Evolutionary conservation across 306 rosid genomes (phyloP), one percentile per base, ranked within the genome.

Genomic region (Sicyos baderoa): DNA sequence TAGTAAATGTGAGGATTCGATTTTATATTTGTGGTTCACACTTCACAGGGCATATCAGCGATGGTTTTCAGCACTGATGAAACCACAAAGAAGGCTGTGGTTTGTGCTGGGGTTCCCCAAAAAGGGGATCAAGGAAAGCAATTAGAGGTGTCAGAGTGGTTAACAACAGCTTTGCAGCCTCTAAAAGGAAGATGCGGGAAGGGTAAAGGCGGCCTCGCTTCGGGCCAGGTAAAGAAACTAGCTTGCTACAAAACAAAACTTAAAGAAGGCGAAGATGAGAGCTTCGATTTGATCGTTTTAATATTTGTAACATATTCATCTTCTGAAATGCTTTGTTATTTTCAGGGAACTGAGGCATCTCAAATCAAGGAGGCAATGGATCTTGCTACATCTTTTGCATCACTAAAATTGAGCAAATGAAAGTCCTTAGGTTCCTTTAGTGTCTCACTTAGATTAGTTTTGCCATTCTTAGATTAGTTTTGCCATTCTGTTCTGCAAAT

Each of bases 81-180:
- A 65, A 80, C 90, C 29, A 82, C 96, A 63, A 93, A 93, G 74
- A 93, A 93, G 77, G 96, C 87, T 68, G 94, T 93, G 64, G 88
- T 86, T 60, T 93, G 99, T 81, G 99, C 99, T 48, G 99, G 99
- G 69, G 99, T 93, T 51, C 97, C 94, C 1, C 90, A 68, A 63
- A 86, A 76, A 76, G 90, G 85, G 72, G 78, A 49, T 45, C 82
- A 76, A 67, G 82, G 82, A 52, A 80, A 86, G 79, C 73, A 56
- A 35, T 58, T 93, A 75, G 99, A 86, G 64, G 99, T 93, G 71
- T 74, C 97, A 53, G 97, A 90, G 70, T 93, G 99, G 99, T 80
- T 93, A 76, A 82, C 85, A 7, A 81, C 76, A 75, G 86, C 97
- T 72, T 73, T 93, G 77, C 96, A 68, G 68, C 99, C 99, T 51